Evolutionary conservation across 2,329 filamentous ascomycete species (phyloP), one percentile per base, ranked within the genome.

Genomic region (Keithomyces neogunnii): DNA sequence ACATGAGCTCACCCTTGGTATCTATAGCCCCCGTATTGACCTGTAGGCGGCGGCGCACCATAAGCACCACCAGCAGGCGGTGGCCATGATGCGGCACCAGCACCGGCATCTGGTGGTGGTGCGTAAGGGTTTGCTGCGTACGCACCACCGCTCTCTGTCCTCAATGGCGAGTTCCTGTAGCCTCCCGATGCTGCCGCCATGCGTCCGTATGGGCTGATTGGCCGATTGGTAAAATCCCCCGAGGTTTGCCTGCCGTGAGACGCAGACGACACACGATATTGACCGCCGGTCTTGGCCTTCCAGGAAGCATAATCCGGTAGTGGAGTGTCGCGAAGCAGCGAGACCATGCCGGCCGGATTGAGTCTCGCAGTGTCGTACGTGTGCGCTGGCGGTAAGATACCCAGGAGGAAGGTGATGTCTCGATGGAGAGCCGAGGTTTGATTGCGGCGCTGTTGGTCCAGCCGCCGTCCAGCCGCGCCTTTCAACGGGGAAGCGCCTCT

Each of bases 401-500:
- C 82, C 9, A 95, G 73, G 13, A 83, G 62, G 57, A 82, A 83
- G 0, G 75, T 81, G 42, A 83, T 77, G 55, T 82, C 79, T 40
- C 88, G 82, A 31, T 92, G 89, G 38, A 96, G 77, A 1, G 88
- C 83, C 3, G 85, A 78, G 10, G 73, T 72, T 57, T 80, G 80
- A 59, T 78, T 82, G 4, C 83, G 76, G 48, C 82, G 78, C 63
- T 89, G 84, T 63, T 93, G 87, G 61, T 93, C 89, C 28, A 95
- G 76, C 36, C 91, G 85, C 51, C 91, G 85, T 30, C 89, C 89
- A 38, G 92, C 89, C 1, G 89, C 88, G 11, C 89, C 89, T 66
- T 97, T 99, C 38, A 97, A 77, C 0, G 95, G 93, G 4, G 92
- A 97, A 51, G 88, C 90, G n/a, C 86, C 91, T 44, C 95, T 84